phyloP scores from a whole-genome alignment of 108 stramenopile species.

The Aurantiochytrium sp. region DNA sequence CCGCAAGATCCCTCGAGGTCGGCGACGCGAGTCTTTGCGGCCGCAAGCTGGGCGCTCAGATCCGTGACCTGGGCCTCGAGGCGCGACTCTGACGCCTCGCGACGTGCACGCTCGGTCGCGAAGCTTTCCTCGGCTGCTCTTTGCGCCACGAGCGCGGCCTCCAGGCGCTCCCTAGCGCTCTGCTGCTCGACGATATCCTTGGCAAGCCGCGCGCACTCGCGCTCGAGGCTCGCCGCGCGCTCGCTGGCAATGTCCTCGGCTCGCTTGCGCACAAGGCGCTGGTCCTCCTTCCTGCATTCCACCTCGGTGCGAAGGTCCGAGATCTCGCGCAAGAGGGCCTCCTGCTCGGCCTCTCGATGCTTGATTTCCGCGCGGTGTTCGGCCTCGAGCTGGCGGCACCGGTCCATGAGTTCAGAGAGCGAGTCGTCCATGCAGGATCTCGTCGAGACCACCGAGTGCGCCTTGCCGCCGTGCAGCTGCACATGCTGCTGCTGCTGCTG shows the following conservation, averaged over 20 bases:
- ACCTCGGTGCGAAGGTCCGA: background rate
- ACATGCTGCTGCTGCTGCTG: background rate
- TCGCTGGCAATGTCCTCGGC: background rate
- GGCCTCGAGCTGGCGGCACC: background rate
- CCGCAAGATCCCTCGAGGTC: slow-evolving; percentile 10
- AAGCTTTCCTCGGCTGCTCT: background rate
- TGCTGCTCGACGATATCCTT: background rate
- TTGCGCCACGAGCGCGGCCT: background rate
- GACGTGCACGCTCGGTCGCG: background rate
- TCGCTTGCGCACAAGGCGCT: background rate
- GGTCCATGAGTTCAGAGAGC: background rate
- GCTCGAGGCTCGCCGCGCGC: background rate
- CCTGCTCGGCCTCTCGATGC: background rate
- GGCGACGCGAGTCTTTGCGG: background rate
- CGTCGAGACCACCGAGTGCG: background rate
- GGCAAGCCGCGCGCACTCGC: background rate
- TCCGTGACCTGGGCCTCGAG: background rate
- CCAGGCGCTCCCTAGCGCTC: background rate
- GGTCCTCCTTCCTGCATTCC: background rate
- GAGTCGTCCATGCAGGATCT: background rate
- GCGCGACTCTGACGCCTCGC: background rate
- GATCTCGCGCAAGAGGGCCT: background rate
- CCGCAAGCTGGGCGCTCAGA: background rate
- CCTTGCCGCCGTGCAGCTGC: background rate
- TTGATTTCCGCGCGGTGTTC: background rate